phyloP scores from a whole-genome alignment of 805 yeast genomes.

The Lipomyces yamadae region DNA sequence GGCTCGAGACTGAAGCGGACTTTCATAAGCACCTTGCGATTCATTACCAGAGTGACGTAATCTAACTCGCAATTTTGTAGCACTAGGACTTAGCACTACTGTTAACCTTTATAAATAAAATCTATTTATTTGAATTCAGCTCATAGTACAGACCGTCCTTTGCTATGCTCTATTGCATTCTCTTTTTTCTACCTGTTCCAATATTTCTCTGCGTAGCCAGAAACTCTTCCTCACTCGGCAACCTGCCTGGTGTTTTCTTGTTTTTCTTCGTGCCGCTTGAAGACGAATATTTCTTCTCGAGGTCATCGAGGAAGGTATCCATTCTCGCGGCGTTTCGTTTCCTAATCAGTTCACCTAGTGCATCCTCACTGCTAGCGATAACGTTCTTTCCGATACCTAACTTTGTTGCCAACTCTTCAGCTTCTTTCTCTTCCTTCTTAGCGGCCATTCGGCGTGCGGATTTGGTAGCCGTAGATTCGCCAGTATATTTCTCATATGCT shows the following conservation, averaged over 20 bases:
- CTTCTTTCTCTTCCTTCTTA: slow-evolving; percentile 52
- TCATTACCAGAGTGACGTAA: background rate
- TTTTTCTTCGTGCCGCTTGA: slow-evolving; percentile 12
- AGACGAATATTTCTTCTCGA: slow-evolving; percentile 46
- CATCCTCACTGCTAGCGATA: slow-evolving; percentile 40
- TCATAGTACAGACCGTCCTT: background rate
- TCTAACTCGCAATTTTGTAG: background rate
- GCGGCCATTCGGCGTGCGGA: slow-evolving; percentile 52
- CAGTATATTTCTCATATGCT: slow-evolving; percentile 52
- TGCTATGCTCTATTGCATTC: background rate
- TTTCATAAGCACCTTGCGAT: background rate
- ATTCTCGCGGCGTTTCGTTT: slow-evolving; percentile 42
- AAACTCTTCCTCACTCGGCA: slow-evolving; percentile 25
- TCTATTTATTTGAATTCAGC: background rate
- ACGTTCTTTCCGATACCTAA: slow-evolving; percentile 44
- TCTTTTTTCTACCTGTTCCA: slow-evolving; percentile 5
- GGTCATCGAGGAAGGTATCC: slow-evolving; percentile 40
- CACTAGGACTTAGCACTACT: background rate
- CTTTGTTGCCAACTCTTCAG: slow-evolving; percentile 64
- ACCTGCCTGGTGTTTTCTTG: background rate
- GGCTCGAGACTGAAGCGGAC: slow-evolving; percentile 53
- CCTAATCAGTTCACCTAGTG: slow-evolving; percentile 48
- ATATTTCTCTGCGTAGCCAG: slow-evolving; percentile 18
- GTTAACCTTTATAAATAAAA: no score
- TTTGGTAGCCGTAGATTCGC: slow-evolving; percentile 52